Evolutionary conservation across 176 grass and related monocot genomes (phyloP).

Genomic region (Oryza glaberrima): DNA sequence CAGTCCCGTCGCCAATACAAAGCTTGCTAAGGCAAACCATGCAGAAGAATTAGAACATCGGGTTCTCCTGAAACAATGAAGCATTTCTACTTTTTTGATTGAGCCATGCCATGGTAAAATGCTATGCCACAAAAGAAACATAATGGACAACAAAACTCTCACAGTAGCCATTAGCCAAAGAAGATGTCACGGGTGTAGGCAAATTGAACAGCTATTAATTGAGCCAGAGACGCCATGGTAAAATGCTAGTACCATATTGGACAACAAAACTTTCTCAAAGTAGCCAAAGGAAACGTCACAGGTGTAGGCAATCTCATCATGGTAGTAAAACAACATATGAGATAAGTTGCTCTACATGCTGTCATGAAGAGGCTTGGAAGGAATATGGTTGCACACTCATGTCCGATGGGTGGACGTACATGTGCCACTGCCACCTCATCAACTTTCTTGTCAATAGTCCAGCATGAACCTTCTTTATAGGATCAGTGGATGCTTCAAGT

Average conservation of each 20-base stretch:
- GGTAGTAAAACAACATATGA: not conserved
- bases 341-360: not conserved
- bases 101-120: too few species aligned
- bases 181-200: not conserved
- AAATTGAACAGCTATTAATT: not conserved
- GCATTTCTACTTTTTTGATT: not conserved
- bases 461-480: not conserved
- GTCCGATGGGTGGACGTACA: not conserved
- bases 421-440: not conserved
- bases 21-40: not conserved
- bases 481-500: not conserved
- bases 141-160: not conserved
- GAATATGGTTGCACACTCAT: not conserved
- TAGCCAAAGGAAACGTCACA: not conserved
- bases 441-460: not conserved
- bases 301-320: not conserved
- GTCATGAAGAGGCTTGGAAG: not conserved
- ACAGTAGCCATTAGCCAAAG: not conserved
- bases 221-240: not conserved
- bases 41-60: not conserved
- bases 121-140: not conserved
- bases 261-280: not conserved
- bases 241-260: slow-evolving; percentile 20
- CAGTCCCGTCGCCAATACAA: not conserved
- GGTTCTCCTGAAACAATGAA: not conserved